Conservation (phyloP, 371 early-diverging fungal species). For the Mucor lusitanicus region DNA sequence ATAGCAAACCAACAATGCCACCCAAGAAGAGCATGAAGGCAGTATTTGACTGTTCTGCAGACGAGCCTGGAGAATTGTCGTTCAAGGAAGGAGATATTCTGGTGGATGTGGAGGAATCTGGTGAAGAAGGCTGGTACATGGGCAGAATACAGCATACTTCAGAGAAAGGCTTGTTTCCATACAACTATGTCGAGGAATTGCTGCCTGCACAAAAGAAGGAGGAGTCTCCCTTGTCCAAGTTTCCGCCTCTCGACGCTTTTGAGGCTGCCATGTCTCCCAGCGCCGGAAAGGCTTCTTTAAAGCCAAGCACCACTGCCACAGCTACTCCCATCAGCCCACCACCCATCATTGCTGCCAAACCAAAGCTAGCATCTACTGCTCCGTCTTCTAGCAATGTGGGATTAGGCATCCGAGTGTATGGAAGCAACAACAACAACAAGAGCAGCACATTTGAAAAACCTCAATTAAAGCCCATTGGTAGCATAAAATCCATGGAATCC, state of each 20-base stretch:
- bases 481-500: background rate
- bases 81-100: conserved; percentile 62
- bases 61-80: conserved; percentile 60
- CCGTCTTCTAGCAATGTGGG: background rate
- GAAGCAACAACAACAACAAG: background rate
- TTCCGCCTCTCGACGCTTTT: conserved; percentile 25
- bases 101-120: conserved; percentile 51
- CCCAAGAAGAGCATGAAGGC: conserved; percentile 50
- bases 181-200: conserved; percentile 49
- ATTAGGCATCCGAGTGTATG: background rate
- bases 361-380: background rate
- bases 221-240: background rate
- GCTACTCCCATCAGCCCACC: background rate
- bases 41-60: conserved; percentile 64
- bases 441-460: conserved; percentile 6
- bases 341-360: background rate
- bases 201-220: background rate
- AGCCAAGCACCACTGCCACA: background rate
- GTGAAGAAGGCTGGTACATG: conserved; percentile 65
- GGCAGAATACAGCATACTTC: conserved; percentile 51
- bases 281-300: background rate
- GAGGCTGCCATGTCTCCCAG: conserved; percentile 25
- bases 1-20: conserved; percentile 6
- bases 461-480: background rate
- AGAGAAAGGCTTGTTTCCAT: conserved; percentile 55